Conservation (phyloP, 257 asterid species). For the Solanum habrochaites region DNA sequence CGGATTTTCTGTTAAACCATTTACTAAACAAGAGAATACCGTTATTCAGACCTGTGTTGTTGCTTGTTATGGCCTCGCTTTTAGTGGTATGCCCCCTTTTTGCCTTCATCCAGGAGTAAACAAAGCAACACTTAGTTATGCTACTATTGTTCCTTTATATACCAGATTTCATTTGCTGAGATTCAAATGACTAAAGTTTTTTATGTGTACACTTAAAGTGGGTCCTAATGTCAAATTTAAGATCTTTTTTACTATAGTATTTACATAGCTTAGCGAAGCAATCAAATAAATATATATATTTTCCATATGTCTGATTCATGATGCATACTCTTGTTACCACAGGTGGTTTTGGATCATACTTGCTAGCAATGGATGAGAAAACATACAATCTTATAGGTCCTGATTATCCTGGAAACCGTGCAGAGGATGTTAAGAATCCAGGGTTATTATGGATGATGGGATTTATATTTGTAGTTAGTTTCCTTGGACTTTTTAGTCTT, state of each 20-base stretch:
- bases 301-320: not conserved
- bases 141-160: not conserved
- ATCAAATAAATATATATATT: not conserved
- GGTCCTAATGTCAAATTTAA: not conserved
- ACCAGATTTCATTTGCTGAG: not conserved
- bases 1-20: constrained; percentile 46
- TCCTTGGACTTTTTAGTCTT: constrained; percentile 86
- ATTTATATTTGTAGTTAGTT: constrained; percentile 74
- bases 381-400: constrained; percentile 79
- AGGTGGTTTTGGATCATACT: constrained; percentile 93
- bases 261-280: not conserved
- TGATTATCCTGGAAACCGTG: constrained; percentile 87
- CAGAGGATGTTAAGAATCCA: constrained; percentile 93
- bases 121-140: not conserved
- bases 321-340: not conserved
- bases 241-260: not conserved
- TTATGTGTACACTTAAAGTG: not conserved
- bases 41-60: constrained; percentile 95
- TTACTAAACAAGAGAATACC: constrained; percentile 86
- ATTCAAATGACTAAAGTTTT: not conserved
- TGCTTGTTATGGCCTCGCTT: constrained; percentile 94
- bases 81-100: constrained; percentile 43
- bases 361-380: constrained; percentile 93
- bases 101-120: not conserved
- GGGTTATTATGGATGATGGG: constrained; percentile 93